Evolutionary conservation across 371 early-diverging fungal genomes (phyloP).

Genomic region (Basidiobolus meristosporus): DNA sequence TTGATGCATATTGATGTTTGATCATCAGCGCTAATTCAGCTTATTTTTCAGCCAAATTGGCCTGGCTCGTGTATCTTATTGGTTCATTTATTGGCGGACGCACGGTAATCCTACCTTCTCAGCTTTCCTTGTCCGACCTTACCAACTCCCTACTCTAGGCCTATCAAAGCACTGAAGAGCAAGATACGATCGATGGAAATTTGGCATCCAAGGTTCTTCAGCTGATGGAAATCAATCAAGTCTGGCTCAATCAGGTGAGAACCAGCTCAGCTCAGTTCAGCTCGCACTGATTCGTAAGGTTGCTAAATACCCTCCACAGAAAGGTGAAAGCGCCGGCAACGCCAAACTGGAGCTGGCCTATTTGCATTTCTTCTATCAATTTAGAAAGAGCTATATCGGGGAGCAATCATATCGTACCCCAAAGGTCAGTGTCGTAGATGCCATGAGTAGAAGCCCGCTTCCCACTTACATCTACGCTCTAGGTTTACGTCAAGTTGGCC

Average conservation of each 20-base stretch:
- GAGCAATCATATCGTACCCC: slow-evolving; percentile 22
- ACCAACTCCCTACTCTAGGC: slow-evolving; percentile 9
- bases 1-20: neutral
- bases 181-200: slow-evolving; percentile 42
- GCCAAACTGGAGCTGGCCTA: slow-evolving; percentile 24
- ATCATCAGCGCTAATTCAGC: neutral
- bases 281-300: no score
- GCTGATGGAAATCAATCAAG: slow-evolving; percentile 26
- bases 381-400: slow-evolving; percentile 59
- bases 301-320: slow-evolving; percentile 2
- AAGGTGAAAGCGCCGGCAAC: slow-evolving; percentile 2
- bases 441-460: no score
- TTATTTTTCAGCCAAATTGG: slow-evolving; percentile 31
- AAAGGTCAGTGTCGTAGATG: slow-evolving; percentile 5
- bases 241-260: slow-evolving; percentile 7
- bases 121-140: neutral
- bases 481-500: slow-evolving; percentile 30
- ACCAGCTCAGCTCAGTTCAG: neutral
- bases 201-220: slow-evolving; percentile 32
- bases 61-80: slow-evolving; percentile 68
- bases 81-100: slow-evolving; percentile 43
- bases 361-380: slow-evolving; percentile 53
- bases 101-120: slow-evolving; percentile 14
- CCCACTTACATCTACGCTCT: no score
- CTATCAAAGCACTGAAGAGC: slow-evolving; percentile 34